phyloP scores from a whole-genome alignment of 2,329 filamentous ascomycete genomes.

The Pseudodiploospora longispora region DNA sequence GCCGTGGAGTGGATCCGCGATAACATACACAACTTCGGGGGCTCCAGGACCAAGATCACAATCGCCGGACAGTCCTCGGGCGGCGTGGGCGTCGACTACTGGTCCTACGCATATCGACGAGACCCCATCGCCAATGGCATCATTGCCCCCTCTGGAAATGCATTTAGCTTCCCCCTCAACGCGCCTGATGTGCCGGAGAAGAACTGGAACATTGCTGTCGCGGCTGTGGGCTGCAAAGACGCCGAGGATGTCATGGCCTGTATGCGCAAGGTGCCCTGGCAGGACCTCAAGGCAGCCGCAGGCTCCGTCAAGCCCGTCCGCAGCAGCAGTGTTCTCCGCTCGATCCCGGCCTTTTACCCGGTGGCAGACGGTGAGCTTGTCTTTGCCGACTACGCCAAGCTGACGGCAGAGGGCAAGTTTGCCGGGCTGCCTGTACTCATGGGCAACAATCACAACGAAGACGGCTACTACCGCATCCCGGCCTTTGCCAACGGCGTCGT shows the following conservation, averaged over 20 bases:
- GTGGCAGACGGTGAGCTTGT: slow-evolving; percentile 31
- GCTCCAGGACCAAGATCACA: slow-evolving; percentile 22
- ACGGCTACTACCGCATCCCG: slow-evolving; percentile 38
- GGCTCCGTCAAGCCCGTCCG: slow-evolving; percentile 23
- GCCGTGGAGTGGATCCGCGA: slow-evolving; percentile 25
- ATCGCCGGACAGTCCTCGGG: slow-evolving; percentile 26
- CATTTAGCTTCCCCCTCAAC: slow-evolving; percentile 37
- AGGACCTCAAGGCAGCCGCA: slow-evolving; percentile 28
- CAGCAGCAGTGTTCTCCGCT: slow-evolving; percentile 27
- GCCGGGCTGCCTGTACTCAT: slow-evolving; percentile 32
- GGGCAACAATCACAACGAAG: slow-evolving; percentile 38
- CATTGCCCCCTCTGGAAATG: slow-evolving; percentile 38
- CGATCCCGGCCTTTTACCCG: slow-evolving; percentile 33
- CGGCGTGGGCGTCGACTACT: slow-evolving; percentile 34
- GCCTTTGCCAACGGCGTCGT: slow-evolving; percentile 30
- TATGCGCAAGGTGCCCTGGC: slow-evolving; percentile 27
- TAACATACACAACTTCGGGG: slow-evolving; percentile 23
- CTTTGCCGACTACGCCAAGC: slow-evolving; percentile 30
- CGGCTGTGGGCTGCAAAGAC: slow-evolving; percentile 28
- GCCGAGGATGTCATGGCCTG: slow-evolving; percentile 24
- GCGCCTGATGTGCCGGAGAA: slow-evolving; percentile 21
- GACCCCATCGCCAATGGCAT: slow-evolving; percentile 42
- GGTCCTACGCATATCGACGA: slow-evolving; percentile 38
- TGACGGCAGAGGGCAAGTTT: slow-evolving; percentile 27
- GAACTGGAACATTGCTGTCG: slow-evolving; percentile 35